Conservation (phyloP, 345 rosid genomes). For the Citrus sinensis region DNA sequence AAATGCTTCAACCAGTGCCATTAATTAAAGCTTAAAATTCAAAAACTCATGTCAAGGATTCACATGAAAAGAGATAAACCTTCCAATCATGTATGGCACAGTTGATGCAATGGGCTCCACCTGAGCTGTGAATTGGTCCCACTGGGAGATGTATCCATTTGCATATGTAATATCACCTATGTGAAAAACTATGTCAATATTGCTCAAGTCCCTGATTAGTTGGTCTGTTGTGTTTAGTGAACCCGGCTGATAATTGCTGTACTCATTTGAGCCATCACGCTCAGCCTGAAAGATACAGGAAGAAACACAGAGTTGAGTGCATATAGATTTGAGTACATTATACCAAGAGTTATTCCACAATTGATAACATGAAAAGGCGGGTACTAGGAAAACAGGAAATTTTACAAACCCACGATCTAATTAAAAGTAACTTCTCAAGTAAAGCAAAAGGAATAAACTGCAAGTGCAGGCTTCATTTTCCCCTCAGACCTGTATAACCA, state of each 20-base stretch:
- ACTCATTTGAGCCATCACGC: conserved; percentile 81
- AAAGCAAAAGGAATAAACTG: not conserved
- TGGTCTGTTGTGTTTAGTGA: conserved; percentile 73
- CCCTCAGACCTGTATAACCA: not conserved
- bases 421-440: not conserved
- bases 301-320: not conserved
- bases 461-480: too few species aligned
- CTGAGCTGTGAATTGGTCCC: conserved; percentile 91
- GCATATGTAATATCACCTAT: conserved; percentile 70
- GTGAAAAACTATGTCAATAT: conserved; percentile 71
- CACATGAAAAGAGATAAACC: conserved; percentile 32
- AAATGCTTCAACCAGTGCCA: not conserved
- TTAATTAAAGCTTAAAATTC: not conserved
- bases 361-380: too few species aligned
- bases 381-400: not conserved
- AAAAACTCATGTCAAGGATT: not conserved
- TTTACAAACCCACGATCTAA: not conserved
- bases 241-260: conserved; percentile 68
- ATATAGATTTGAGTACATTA: too few species aligned
- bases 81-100: conserved; percentile 72
- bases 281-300: conserved; percentile 50
- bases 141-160: conserved; percentile 75
- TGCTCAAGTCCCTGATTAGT: conserved; percentile 51
- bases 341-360: too few species aligned
- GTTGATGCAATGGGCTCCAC: conserved; percentile 68